These are phyloP conservation scores for Gentiana dahurica DNA, from an alignment of 257 asterid species.

Conservation along the genomic window DNA sequence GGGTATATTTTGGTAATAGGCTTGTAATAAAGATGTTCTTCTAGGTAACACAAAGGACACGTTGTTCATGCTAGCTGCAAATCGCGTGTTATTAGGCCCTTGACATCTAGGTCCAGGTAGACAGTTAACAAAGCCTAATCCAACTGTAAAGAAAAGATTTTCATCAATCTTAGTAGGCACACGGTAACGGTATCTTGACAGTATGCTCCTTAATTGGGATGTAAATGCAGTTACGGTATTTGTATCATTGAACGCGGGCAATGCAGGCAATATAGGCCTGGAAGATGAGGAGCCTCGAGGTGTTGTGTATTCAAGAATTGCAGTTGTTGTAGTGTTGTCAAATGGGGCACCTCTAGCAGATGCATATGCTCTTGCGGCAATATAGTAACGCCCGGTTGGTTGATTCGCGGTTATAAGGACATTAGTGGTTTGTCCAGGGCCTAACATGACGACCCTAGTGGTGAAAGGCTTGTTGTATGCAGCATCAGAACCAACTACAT, in stretches of 20 bases:
- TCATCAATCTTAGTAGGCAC: slow-evolving; percentile 29
- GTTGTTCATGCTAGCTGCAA: slow-evolving; percentile 34
- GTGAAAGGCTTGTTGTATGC: slow-evolving; percentile 33
- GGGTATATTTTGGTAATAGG: slow-evolving; percentile 23
- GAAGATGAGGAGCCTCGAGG: slow-evolving; percentile 6
- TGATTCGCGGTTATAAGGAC: slow-evolving; percentile 31
- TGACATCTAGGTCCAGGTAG: slow-evolving; percentile 31
- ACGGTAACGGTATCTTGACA: slow-evolving; percentile 9
- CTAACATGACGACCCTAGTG: slow-evolving; percentile 26
- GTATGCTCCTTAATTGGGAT: slow-evolving; percentile 15
- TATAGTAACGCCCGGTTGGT: slow-evolving; percentile 19
- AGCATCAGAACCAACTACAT: slow-evolving; percentile 42
- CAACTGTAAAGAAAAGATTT: slow-evolving; percentile 32
- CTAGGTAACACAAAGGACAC: slow-evolving; percentile 33
- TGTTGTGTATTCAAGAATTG: slow-evolving; percentile 31
- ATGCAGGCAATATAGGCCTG: slow-evolving; percentile 22
- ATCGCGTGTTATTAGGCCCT: slow-evolving; percentile 37
- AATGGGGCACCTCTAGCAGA: slow-evolving; percentile 30
- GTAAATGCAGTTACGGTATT: slow-evolving; percentile 19
- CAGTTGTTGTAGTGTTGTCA: slow-evolving; percentile 41
- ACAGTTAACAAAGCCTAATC: slow-evolving; percentile 26
- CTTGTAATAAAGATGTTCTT: slow-evolving; percentile 32
- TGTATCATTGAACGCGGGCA: slow-evolving; percentile 31
- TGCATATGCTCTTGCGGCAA: slow-evolving; percentile 32
- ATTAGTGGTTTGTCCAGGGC: slow-evolving; percentile 43